A percentile compares a stretch with the other conserved stretches of the same genome.
These are phyloP conservation scores for Ramaria rubella DNA, from an alignment of 768 basidiomycete genomes.

Conservation along the genomic window DNA sequence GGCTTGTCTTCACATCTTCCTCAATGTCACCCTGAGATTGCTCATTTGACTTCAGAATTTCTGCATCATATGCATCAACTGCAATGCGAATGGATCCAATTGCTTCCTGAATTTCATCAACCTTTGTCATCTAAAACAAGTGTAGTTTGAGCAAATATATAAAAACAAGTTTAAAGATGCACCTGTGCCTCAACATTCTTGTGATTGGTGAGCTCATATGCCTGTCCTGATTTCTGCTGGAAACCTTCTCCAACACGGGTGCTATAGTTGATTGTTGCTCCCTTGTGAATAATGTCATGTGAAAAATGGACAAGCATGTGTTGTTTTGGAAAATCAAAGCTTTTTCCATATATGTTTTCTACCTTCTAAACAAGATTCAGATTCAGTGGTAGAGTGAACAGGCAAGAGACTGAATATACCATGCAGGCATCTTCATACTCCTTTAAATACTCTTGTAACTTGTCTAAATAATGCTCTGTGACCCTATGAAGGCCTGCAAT, in stretches of 20 bases:
- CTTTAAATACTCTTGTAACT: too few species aligned
- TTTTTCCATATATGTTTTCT: constrained; percentile 20
- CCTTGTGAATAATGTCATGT: constrained; percentile 21
- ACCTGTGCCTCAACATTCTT: constrained; percentile 26
- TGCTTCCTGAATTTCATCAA: not conserved
- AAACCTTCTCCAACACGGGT: too few species aligned
- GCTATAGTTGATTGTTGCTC: too few species aligned
- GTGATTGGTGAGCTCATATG: constrained; percentile 25
- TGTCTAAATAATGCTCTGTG: constrained; percentile 18
- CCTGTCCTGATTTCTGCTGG: constrained; percentile 25
- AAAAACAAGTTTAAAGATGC: not conserved
- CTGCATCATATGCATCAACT: constrained; percentile 19
- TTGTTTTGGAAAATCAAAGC: constrained; percentile 26
- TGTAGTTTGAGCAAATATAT: not conserved
- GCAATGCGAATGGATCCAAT: constrained; percentile 24
- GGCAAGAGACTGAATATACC: too few species aligned
- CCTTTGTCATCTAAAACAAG: not conserved
- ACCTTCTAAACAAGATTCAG: too few species aligned
- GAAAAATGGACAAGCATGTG: constrained; percentile 21
- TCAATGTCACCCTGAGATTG: too few species aligned
- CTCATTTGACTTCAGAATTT: constrained; percentile 20
- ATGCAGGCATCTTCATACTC: not conserved
- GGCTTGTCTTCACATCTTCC: not conserved
- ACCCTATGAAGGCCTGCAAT: constrained; percentile 24
- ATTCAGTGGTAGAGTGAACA: too few species aligned